Base-by-base conservation (phyloP, 805 yeast genomes). In the Kazachstania viticola region DNA sequence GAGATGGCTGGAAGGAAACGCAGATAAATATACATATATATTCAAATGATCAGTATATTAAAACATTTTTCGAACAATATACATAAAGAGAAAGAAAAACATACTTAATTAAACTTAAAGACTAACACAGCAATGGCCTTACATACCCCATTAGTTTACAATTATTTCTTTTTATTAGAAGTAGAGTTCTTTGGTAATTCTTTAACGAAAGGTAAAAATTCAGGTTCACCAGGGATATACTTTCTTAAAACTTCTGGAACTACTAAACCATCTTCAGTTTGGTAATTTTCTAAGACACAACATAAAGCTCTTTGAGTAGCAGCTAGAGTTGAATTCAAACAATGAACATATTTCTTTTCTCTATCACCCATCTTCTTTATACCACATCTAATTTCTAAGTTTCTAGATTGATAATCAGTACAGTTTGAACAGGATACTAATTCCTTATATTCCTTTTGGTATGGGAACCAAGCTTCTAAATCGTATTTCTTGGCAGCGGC, bases 391-490 rank as follows among this genome's bases (percentile, higher is more conserved):
- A 91, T 91, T 69, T 91, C 98, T 57, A 91, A 71, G 72, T 88
- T 88, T 70, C 98, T 81, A 33, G 97, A 83, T 70, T 91, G 98
- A 65, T 91, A 91, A 66, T 91, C 98, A 38, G 98, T 91, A 75
- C 98, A 91, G 73, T 91, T 91, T 37, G 97, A 88, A 69, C 97
- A 88, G 14, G 95, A 84, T 35, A 91, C 98, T 52, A 91, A 75
- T 68, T 91, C 98, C 67, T 91, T 91, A 69, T 82, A 91, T 65
- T 91, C 98, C 61, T 85, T 73, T 71, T 91, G 98, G 82, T 71
- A 91, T 56, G 98, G 98, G 93, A 91, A 91, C 98, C 98, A 91
- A 31, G 98, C 98, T 70, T 91, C 98, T 56, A 91, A 73, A 67
- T 91, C 98, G 67, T 79, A 91, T 64, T 91, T 91, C 71, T 91